Evolutionary conservation across 805 yeast genomes (phyloP).

Genomic region (Saccharomycopsis sp.): DNA sequence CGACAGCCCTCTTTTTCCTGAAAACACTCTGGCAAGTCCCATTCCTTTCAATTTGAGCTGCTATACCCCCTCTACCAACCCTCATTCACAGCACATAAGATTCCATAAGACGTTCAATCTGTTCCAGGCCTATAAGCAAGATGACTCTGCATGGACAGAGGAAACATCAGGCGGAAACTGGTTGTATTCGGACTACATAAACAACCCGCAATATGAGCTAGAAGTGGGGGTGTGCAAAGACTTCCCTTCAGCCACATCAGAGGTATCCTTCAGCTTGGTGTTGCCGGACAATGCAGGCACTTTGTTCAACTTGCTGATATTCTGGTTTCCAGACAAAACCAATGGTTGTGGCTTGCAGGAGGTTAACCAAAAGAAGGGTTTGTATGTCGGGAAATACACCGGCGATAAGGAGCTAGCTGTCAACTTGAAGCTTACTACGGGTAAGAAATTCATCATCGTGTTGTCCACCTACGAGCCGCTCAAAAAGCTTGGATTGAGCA

Average conservation of each 20-base stretch:
- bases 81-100: constrained; percentile 5
- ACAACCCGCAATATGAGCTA: constrained; percentile 49
- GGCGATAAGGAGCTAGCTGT: constrained; percentile 24
- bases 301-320: constrained; percentile 38
- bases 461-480: constrained; percentile 39
- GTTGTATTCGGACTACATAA: constrained; percentile 37
- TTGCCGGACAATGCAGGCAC: constrained; percentile 25
- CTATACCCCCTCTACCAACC: not conserved
- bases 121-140: constrained; percentile 22
- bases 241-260: constrained; percentile 12
- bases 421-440: constrained; percentile 25
- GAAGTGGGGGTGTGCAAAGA: constrained; percentile 24
- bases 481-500: constrained; percentile 4
- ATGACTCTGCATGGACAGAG: constrained; percentile 40
- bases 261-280: constrained; percentile 18
- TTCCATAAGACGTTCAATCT: constrained; percentile 31
- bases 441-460: constrained; percentile 39
- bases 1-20: not conserved
- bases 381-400: constrained; percentile 32
- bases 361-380: constrained; percentile 30
- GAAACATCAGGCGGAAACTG: constrained; percentile 49
- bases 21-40: not conserved
- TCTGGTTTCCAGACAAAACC: constrained; percentile 30
- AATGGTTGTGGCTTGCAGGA: constrained; percentile 24
- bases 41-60: not conserved